Conservation (phyloP, 2,329 filamentous ascomycete genomes). For the Pseudogymnoascus sp. region DNA sequence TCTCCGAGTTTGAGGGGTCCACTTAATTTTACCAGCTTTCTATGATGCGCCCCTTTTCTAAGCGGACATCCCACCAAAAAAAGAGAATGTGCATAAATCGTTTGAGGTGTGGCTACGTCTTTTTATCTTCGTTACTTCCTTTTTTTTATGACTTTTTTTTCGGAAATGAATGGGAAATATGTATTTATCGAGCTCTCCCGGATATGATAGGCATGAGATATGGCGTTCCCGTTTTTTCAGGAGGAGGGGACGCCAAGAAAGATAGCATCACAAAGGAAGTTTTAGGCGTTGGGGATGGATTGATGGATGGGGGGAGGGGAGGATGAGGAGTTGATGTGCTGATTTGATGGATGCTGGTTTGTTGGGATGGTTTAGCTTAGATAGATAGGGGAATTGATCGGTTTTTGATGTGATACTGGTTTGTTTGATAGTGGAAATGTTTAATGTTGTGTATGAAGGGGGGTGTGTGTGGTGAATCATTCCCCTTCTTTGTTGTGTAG, state of each 20-base stretch:
- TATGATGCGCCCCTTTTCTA: background rate
- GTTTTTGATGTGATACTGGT: background rate
- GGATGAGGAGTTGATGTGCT: background rate
- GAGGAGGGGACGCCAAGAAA: background rate
- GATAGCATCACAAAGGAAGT: constrained; percentile 5
- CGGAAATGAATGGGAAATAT: constrained; percentile 8
- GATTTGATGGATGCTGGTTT: background rate
- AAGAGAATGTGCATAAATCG: background rate
- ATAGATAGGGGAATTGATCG: constrained; percentile 6
- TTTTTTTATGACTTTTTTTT: background rate
- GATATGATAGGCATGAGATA: constrained; percentile 5
- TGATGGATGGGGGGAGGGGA: background rate
- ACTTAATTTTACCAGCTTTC: background rate
- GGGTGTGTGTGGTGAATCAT: no score
- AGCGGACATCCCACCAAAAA: background rate
- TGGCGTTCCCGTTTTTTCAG: background rate
- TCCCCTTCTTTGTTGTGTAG: background rate
- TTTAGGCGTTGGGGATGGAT: background rate
- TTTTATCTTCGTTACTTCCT: constrained; percentile 5
- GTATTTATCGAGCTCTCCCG: constrained; percentile 4
- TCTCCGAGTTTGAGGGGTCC: background rate
- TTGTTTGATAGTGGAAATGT: background rate
- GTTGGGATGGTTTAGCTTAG: background rate
- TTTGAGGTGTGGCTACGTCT: constrained; percentile 19
- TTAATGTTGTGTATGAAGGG: no score